phyloP scores from a whole-genome alignment of 768 basidiomycete genomes.

The Piloderma croceum region DNA sequence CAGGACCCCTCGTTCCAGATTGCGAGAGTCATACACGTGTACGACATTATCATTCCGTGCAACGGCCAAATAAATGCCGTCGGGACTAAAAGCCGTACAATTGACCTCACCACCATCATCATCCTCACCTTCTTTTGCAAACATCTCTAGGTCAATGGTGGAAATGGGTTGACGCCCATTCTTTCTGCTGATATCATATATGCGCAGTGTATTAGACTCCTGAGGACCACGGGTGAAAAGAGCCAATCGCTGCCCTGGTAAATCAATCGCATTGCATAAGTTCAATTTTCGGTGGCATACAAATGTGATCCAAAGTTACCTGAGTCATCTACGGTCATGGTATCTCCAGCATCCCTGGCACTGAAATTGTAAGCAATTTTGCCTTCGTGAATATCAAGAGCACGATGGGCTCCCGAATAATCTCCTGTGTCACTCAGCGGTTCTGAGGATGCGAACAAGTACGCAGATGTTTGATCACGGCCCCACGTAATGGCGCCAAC shows the following conservation, averaged over 20 bases:
- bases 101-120: slow-evolving; percentile 40
- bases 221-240: slow-evolving; percentile 25
- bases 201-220: slow-evolving; percentile 32
- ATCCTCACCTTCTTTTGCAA: slow-evolving; percentile 19
- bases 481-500: slow-evolving; percentile 55
- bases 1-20: slow-evolving; percentile 39
- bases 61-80: slow-evolving; percentile 54
- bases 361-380: slow-evolving; percentile 32
- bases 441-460: slow-evolving; percentile 56
- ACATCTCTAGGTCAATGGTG: slow-evolving; percentile 31
- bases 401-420: slow-evolving; percentile 41
- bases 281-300: not conserved
- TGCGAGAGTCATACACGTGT: slow-evolving; percentile 62
- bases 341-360: slow-evolving; percentile 49
- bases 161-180: slow-evolving; percentile 19
- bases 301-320: slow-evolving; percentile 28
- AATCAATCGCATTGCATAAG: not conserved
- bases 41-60: slow-evolving; percentile 53
- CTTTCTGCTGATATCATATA: slow-evolving; percentile 46
- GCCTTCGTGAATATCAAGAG: slow-evolving; percentile 36
- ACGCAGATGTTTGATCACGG: slow-evolving; percentile 26
- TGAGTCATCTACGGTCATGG: slow-evolving; percentile 37
- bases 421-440: slow-evolving; percentile 21
- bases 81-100: slow-evolving; percentile 49
- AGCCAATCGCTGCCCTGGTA: slow-evolving; percentile 19